Evolutionary conservation across 75 land plant species (phyloP).

Genomic region (Sequoia sempervirens): DNA sequence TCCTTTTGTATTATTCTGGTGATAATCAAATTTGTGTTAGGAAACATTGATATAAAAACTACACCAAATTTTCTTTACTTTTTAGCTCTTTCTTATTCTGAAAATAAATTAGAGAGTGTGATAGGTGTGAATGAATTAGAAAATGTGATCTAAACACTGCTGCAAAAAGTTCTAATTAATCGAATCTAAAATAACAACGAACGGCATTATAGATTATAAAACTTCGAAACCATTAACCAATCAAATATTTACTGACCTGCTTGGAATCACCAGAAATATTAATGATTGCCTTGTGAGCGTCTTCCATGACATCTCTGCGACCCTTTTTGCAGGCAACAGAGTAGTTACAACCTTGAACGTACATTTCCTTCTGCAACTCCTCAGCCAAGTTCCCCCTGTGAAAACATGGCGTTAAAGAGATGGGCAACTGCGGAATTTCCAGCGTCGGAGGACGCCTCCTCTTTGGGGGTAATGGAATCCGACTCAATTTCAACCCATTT

Average conservation of each 20-base stretch:
- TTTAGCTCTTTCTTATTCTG: no score
- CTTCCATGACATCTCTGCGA: slow-evolving; percentile 24
- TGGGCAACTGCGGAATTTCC: slow-evolving; percentile 16
- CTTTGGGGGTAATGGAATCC: background rate
- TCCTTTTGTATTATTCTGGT: no score
- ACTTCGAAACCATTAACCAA: no score
- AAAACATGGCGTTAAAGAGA: background rate
- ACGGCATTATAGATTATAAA: no score
- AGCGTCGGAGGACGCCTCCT: slow-evolving; percentile 37
- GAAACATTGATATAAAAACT: no score
- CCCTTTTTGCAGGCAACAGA: slow-evolving; percentile 36
- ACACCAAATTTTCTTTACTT: no score
- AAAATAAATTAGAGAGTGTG: no score
- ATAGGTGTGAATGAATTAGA: no score
- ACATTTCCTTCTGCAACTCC: slow-evolving; percentile 7
- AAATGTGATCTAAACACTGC: no score
- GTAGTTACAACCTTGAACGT: slow-evolving; percentile 22
- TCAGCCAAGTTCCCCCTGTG: background rate
- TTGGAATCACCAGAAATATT: slow-evolving; percentile 18
- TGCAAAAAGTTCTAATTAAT: no score
- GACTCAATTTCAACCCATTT: background rate
- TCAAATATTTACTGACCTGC: slow-evolving; percentile 19
- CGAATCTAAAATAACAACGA: no score
- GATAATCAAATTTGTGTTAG: no score
- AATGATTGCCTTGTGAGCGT: slow-evolving; percentile 21